Conservation (phyloP, 352 stramenopile species). For the Globisporangium cystogenes region DNA sequence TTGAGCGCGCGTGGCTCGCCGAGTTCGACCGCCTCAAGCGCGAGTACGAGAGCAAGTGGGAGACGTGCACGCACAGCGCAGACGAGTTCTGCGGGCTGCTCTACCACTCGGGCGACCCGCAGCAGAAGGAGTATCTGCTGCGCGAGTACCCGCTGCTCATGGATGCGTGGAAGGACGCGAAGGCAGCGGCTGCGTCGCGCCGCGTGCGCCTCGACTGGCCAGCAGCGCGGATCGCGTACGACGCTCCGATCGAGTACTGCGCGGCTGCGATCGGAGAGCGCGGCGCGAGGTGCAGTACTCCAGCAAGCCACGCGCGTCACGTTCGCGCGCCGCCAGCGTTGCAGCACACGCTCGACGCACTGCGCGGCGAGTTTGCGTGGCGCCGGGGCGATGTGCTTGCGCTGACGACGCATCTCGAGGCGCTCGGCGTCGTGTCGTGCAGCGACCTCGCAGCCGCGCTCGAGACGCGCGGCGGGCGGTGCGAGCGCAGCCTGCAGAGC, state of each 20-base stretch:
- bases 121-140: conserved; percentile 38
- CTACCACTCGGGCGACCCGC: conserved; percentile 39
- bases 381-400: conserved; percentile 21
- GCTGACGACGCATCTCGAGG: conserved; percentile 30
- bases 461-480: conserved; percentile 20
- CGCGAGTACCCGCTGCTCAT: conserved; percentile 56
- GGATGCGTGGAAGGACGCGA: conserved; percentile 37
- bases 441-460: conserved; percentile 27
- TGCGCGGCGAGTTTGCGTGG: conserved; percentile 49
- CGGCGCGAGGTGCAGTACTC: not conserved
- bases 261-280: not conserved
- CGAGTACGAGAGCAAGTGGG: conserved; percentile 45
- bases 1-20: conserved; percentile 48
- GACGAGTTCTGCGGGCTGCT: conserved; percentile 65
- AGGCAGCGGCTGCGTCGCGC: conserved; percentile 7
- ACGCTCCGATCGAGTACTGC: conserved; percentile 14
- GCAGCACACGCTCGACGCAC: conserved; percentile 17
- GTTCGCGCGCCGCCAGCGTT: conserved; percentile 29
- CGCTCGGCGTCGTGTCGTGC: conserved; percentile 33
- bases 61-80: conserved; percentile 60
- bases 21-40: conserved; percentile 46
- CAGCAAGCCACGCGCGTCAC: not conserved
- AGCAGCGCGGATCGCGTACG: conserved; percentile 14
- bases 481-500: conserved; percentile 46
- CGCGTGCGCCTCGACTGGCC: conserved; percentile 39